Evolutionary conservation across 2,329 filamentous ascomycete species (phyloP).

Genomic region (Exutisphaerella laricina): DNA sequence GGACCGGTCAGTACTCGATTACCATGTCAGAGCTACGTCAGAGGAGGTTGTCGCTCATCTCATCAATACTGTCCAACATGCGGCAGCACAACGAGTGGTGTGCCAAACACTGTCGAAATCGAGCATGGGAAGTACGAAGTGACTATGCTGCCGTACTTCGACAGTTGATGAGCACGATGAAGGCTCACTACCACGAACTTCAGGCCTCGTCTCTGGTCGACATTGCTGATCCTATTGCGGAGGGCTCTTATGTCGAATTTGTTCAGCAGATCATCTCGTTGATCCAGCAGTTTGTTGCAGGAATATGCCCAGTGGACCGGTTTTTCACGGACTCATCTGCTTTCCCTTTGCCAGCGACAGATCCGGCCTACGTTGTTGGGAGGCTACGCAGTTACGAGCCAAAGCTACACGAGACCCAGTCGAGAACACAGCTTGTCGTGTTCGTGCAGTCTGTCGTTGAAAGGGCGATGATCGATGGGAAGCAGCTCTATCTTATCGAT

Average conservation of each 20-base stretch:
- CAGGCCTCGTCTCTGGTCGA: conserved; percentile 23
- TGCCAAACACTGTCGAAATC: conserved; percentile 27
- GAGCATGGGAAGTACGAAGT: conserved; percentile 36
- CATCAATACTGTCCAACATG: conserved; percentile 55
- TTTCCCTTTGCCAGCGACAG: conserved; percentile 55
- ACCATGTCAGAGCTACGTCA: conserved; percentile 49
- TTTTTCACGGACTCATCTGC: conserved; percentile 57
- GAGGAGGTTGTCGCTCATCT: conserved; percentile 52
- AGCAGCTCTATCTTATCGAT: conserved; percentile 51
- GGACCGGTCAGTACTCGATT: conserved; percentile 42
- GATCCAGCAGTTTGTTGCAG: conserved; percentile 55
- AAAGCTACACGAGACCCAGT: conserved; percentile 45
- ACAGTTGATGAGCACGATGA: conserved; percentile 57
- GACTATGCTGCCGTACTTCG: conserved; percentile 50
- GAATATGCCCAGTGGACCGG: conserved; percentile 51
- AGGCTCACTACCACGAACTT: conserved; percentile 54
- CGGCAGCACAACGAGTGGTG: conserved; percentile 43
- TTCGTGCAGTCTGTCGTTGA: conserved; percentile 57
- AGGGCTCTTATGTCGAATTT: conserved; percentile 55
- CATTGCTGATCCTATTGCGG: conserved; percentile 25
- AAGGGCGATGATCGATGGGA: conserved; percentile 52
- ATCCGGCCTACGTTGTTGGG: conserved; percentile 59
- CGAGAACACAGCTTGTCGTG: conserved; percentile 50
- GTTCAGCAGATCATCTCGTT: conserved; percentile 56
- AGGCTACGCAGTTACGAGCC: conserved; percentile 55